Evolutionary conservation across 805 yeast genomes (phyloP), one percentile per base, ranked within the genome.

Genomic region (Grigorovia humatica): DNA sequence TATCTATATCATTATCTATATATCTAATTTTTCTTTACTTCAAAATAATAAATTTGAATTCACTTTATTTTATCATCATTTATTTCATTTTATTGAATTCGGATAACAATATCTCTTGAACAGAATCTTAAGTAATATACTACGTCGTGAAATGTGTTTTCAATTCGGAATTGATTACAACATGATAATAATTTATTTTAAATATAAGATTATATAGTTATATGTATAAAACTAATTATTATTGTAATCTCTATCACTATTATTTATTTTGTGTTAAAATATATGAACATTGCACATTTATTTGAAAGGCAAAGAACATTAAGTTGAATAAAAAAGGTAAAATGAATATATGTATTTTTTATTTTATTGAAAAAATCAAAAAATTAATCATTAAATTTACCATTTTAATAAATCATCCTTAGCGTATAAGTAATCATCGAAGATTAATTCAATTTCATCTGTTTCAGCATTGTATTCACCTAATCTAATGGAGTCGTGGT

Each of bases 401-500:
- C 70, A 68, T 51, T 63, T 49, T 56, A 62, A 56, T 54, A 68
- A 55, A 53, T 67, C 69, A 54, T 66, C 69, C 65, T 66, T 65
- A 49, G 67, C 70, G 62, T 65, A 68, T 55, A 65, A 56, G 64
- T 69, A 70, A 49, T 72, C 73, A 47, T 65, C 62, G 49, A 72
- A 67, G 55, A 65, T 52, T 49, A 72, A 60, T 55, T 70, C 69
- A 51, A 71, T 66, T 51, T 65, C 67, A 50, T 72, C 73, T 51
- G 67, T 66, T 49, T 70, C 71, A 40, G 73, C 59, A 62, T 75
- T 65, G 74, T 79, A 82, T 40, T 75, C 75, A 50, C 75, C 77
- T 53, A 85, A 77, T 67, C 73, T 74, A 63, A 86, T 80, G 50
- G 77, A 74, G 45, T 76, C 73, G 70, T 85, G 76, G 72, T 85